Percentiles rank a stretch among this genome's conserved stretches.
Conservation (phyloP, 2,329 filamentous ascomycete species). For the Beauveria australis region DNA sequence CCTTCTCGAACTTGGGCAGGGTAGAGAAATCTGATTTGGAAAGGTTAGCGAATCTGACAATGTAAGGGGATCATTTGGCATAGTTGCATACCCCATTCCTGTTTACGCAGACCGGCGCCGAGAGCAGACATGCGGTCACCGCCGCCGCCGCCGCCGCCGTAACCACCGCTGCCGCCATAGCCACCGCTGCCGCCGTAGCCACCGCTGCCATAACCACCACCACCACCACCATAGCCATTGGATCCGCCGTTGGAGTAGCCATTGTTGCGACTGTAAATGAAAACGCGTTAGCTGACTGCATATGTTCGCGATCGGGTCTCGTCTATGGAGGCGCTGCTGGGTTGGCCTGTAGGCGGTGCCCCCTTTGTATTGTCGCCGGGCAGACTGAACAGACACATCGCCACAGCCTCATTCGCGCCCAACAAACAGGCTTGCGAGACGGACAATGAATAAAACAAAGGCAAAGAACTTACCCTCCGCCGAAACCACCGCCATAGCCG, state of each 20-base stretch:
- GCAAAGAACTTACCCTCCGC: constrained; percentile 29
- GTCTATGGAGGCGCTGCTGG: neutral
- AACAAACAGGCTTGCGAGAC: neutral
- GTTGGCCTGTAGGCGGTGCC: no score
- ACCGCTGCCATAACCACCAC: constrained; percentile 32
- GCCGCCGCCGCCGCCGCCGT: constrained; percentile 48
- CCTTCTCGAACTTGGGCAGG: constrained; percentile 96
- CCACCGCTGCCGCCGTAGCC: constrained; percentile 27
- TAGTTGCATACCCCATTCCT: constrained; percentile 69
- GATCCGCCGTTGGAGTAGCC: constrained; percentile 27
- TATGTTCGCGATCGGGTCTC: neutral
- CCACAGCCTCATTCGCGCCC: neutral
- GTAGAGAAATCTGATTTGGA: constrained; percentile 55
- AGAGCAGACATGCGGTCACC: constrained; percentile 94
- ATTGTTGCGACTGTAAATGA: constrained; percentile 36
- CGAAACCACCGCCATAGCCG: constrained; percentile 16
- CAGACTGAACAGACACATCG: neutral
- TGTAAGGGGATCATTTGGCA: constrained; percentile 11
- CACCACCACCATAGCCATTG: constrained; percentile 24
- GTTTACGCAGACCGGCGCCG: constrained; percentile 77
- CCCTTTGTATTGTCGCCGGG: neutral
- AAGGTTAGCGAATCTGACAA: constrained; percentile 23
- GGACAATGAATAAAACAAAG: constrained; percentile 10
- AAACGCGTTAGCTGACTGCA: constrained; percentile 25
- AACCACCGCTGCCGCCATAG: constrained; percentile 25